Evolutionary conservation across 75 land plant genomes (phyloP), one percentile per base, ranked within the genome.

Genomic region (Selaginella moellendorffii): DNA sequence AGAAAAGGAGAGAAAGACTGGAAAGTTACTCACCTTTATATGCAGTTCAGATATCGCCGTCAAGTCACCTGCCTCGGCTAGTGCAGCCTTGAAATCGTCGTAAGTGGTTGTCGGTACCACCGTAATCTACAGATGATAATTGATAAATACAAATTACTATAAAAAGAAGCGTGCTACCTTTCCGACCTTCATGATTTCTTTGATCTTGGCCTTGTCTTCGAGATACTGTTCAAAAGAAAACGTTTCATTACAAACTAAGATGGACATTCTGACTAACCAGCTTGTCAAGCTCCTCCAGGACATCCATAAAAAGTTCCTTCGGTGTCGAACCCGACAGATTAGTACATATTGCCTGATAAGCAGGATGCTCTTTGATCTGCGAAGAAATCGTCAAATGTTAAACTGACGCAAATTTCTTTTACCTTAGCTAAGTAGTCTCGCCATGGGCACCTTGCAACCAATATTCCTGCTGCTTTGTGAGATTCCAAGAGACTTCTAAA

Each of bases 291-390:
- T 85, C 98, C 54, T 93, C 98, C 2, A 61, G 31, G 23, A 88
- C 84, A 78, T 93, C 98, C 60, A 83, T 90, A 83, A 88, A 93
- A 53, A 93, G 65, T 64, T 93, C 98, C 71, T 88, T 93, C 30
- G 98, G 87, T 17, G 96, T 88, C 54, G 90, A 80, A 12, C 98
- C 96, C 26, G 87, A 78, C 8, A 80, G 80, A 54, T 91, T 91
- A 67, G 88, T 71, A 23, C 86, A 71, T 0, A 91, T 87, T 0
- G 85, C 86, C 53, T 74, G 26, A 69, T 83, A 93, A 23, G 84
- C 78, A 26, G 74, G 74, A 26, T 58, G 58, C 9, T 93, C 95
- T 64, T 88, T 93, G 25, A 93, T 81, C 97, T 92, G 54, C 70
- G 68, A 28, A 0, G 0, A 18, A 1, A 61, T 24, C 12, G 23